phyloP scores from a whole-genome alignment of 805 yeast species.

The Starmera quercuum region DNA sequence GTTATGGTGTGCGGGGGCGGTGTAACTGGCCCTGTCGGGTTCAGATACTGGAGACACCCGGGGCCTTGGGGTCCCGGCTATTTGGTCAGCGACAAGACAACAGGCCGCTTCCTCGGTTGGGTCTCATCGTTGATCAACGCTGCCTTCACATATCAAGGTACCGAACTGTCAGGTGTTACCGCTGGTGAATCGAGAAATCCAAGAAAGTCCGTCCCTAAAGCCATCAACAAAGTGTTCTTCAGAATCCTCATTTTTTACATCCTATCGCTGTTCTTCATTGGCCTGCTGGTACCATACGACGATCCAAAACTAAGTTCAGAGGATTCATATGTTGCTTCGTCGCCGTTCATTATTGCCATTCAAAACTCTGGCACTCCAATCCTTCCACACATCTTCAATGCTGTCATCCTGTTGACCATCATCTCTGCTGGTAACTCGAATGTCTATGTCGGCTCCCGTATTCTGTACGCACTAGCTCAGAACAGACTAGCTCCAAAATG shows the following conservation, averaged over 20 bases:
- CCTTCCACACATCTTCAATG: conserved; percentile 65
- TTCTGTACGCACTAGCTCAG: conserved; percentile 57
- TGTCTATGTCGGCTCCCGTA: conserved; percentile 64
- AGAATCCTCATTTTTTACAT: conserved; percentile 64
- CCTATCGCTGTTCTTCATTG: conserved; percentile 57
- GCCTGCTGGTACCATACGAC: conserved; percentile 61
- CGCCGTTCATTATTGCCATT: conserved; percentile 72
- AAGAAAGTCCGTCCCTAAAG: conserved; percentile 62
- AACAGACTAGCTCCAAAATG: conserved; percentile 49
- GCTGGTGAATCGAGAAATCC: conserved; percentile 73
- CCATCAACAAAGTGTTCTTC: conserved; percentile 60
- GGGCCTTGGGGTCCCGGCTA: conserved; percentile 71
- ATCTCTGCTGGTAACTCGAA: conserved; percentile 79
- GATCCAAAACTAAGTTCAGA: conserved; percentile 41
- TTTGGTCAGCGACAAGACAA: conserved; percentile 36
- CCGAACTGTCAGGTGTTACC: conserved; percentile 67
- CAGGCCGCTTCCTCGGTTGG: conserved; percentile 64
- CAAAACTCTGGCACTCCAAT: conserved; percentile 58
- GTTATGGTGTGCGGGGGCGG: conserved; percentile 76
- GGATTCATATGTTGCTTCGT: conserved; percentile 39
- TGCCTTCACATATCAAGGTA: conserved; percentile 78
- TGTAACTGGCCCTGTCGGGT: conserved; percentile 61
- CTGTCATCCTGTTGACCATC: conserved; percentile 56
- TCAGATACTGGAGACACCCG: conserved; percentile 76
- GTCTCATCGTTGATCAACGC: conserved; percentile 61